These are phyloP conservation scores for Trichomonascus vanleenenianus DNA, from an alignment of 805 yeast genomes.

Conservation along the genomic window DNA sequence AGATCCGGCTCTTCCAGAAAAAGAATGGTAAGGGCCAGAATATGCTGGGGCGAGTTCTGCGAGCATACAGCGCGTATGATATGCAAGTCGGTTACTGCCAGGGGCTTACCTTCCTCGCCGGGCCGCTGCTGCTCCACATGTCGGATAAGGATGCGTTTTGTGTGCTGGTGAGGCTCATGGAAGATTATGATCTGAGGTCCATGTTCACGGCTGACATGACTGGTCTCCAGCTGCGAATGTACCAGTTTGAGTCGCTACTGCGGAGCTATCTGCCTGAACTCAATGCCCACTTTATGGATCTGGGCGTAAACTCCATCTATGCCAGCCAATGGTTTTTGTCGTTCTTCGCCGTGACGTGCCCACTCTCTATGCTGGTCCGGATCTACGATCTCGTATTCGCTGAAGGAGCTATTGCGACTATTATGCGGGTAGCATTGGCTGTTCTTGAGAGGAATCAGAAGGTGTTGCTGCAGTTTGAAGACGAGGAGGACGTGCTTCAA, in stretches of 20 bases:
- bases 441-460: conserved; percentile 43
- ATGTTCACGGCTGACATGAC: conserved; percentile 47
- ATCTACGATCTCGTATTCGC: conserved; percentile 44
- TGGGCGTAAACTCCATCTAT: conserved; percentile 39
- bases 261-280: conserved; percentile 35
- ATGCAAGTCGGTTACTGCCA: conserved; percentile 63
- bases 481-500: conserved; percentile 36
- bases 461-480: conserved; percentile 27
- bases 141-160: conserved; percentile 39
- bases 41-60: conserved; percentile 45
- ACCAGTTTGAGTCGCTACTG: conserved; percentile 42
- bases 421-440: conserved; percentile 50
- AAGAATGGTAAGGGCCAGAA: conserved; percentile 35
- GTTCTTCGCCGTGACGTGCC: conserved; percentile 53
- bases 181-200: conserved; percentile 46
- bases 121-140: conserved; percentile 44
- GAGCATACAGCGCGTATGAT: conserved; percentile 58
- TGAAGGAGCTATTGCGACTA: conserved; percentile 48
- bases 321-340: conserved; percentile 64
- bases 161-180: conserved; percentile 49
- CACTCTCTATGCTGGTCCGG: conserved; percentile 41
- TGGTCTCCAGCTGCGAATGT: conserved; percentile 45
- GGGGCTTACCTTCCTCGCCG: conserved; percentile 56
- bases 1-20: conserved; percentile 39
- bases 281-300: conserved; percentile 34